Evolutionary conservation across 192 early-diverging fungal species (phyloP), one percentile per base, ranked within the genome.

Genomic region (Linnemannia zychae): DNA sequence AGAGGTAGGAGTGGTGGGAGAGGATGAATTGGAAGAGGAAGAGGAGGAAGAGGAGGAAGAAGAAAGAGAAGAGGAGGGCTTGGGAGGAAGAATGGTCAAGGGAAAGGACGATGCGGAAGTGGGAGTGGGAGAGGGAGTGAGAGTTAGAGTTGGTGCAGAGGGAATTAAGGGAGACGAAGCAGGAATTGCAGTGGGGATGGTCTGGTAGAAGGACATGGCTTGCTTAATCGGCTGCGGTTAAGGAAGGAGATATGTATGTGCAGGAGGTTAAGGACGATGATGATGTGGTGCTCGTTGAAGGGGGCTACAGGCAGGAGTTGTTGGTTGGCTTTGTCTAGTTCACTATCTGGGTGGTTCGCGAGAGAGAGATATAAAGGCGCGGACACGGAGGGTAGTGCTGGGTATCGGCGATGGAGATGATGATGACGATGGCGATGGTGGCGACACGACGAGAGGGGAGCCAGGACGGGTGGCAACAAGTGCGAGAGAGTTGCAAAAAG

Each of bases 111-210:
- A 65, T 52, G 69, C 28, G 71, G 16, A 47, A 20, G 70, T 24
- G 50, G 20, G 50, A 44, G 40, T 33, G 46, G 49, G 38, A 76
- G 47, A 67, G 46, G 34, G 40, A 75, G 46, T 34, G 74, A 20
- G 75, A 75, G 74, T 63, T 36, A 46, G 74, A 75, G 52, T 75
- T 38, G 31, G 34, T 16, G 69, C n/a, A 46, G 34, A 68, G 37
- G 67, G 38, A 77, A 69, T 48, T 28, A 69, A 77, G 12, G 34
- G 44, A 68, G 28, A 63, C 24, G 53, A n/a, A 7, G 4, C 53
- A 60, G 53, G 53, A 60, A 60, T 60, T 22, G 67, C 33, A n/a
- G 67, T 38, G 37, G 38, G 37, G 28, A 12, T 44, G 40, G 40
- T 69, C 37, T n/a, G 57, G 57, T 63, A 63, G 57, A 63, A 63